These are phyloP conservation scores for Yamadazyma atmosphaerica DNA, from an alignment of 1,139 yeast genomes.

Conservation along the genomic window DNA sequence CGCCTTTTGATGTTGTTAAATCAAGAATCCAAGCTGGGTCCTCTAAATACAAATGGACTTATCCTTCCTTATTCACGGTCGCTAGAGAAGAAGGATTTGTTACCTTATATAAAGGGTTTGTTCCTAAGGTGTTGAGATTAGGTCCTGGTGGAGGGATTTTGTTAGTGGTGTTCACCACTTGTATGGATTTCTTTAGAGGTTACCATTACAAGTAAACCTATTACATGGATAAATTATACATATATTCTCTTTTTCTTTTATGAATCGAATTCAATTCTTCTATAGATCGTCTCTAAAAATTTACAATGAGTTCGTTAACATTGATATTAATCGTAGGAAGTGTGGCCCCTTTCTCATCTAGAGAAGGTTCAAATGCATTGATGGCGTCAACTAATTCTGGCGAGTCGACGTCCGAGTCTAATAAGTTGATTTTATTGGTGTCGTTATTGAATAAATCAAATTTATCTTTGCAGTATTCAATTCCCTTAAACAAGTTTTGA, in stretches of 20 bases:
- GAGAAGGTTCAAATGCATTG: constrained; percentile 17
- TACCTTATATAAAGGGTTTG: constrained; percentile 90
- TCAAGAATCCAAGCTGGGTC: constrained; percentile 93
- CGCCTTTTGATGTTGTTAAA: constrained; percentile 98
- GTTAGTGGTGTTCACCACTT: constrained; percentile 89
- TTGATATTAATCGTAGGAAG: constrained; percentile 7
- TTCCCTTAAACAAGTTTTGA: constrained; percentile 7
- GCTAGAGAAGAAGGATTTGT: constrained; percentile 86
- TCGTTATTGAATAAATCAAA: constrained; percentile 12
- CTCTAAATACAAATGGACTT: constrained; percentile 86
- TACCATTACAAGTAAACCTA: constrained; percentile 36
- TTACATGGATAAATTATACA: neutral
- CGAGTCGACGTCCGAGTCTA: constrained; percentile 32
- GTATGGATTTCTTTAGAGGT: constrained; percentile 91
- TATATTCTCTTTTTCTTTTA: no score
- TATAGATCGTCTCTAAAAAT: neutral
- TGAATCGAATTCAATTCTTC: neutral
- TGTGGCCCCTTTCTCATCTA: constrained; percentile 4
- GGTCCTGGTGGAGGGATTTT: constrained; percentile 99
- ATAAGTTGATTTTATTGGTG: constrained; percentile 12
- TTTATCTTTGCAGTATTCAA: constrained; percentile 7
- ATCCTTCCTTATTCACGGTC: constrained; percentile 75
- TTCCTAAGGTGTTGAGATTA: constrained; percentile 94
- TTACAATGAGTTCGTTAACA: constrained; percentile 10
- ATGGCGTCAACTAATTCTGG: constrained; percentile 26